Evolutionary conservation across 495 filamentous ascomycete species (phyloP).

Genomic region (Penicillium nucicola): DNA sequence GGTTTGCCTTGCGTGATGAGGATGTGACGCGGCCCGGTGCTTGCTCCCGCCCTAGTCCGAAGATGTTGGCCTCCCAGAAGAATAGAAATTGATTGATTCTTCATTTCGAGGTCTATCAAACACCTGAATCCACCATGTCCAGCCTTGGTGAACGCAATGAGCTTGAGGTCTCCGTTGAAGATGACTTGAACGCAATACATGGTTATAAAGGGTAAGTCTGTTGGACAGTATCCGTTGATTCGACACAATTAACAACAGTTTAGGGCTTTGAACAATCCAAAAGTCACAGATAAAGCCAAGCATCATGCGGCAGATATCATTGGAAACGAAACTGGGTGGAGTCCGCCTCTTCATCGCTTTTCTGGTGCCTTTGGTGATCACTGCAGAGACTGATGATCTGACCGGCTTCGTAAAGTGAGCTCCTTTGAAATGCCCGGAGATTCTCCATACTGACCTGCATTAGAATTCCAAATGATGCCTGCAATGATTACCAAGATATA

Average conservation of each 20-base stretch:
- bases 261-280: constrained; percentile 41
- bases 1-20: not conserved
- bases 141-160: constrained; percentile 12
- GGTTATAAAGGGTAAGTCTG: constrained; percentile 23
- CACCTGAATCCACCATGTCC: constrained; percentile 9
- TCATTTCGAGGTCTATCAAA: too few species aligned
- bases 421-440: not conserved
- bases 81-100: too few species aligned
- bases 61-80: too few species aligned
- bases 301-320: constrained; percentile 39
- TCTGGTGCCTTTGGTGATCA: constrained; percentile 4
- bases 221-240: too few species aligned
- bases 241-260: not conserved
- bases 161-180: constrained; percentile 15
- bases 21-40: not conserved
- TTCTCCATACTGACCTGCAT: too few species aligned
- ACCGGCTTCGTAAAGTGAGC: constrained; percentile 18
- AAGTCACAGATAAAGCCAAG: constrained; percentile 40
- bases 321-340: constrained; percentile 21
- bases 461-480: not conserved
- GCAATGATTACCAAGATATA: too few species aligned
- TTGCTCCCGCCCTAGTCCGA: too few species aligned
- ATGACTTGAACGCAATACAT: constrained; percentile 20
- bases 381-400: constrained; percentile 8
- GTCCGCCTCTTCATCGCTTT: constrained; percentile 13